Evolutionary conservation across 768 basidiomycete species (phyloP), one percentile per base, ranked within the genome.

Genomic region (Megacollybia marginata): DNA sequence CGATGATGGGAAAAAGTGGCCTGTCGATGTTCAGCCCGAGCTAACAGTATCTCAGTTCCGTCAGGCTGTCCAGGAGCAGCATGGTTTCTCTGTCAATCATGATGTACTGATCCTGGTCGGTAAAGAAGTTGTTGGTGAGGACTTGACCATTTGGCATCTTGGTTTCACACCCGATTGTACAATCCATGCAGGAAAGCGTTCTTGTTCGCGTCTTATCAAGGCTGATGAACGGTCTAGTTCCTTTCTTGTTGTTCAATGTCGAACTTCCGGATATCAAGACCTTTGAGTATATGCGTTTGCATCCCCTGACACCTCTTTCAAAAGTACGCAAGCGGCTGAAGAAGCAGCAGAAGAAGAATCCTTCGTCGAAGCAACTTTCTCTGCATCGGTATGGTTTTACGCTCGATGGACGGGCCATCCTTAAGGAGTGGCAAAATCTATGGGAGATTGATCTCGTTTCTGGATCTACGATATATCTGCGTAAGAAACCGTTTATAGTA

Each of bases 11-110:
- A 15, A 40, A 31, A 54, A 48, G 35, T 20, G 48, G 20, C 28
- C 18, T 9, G 47, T 55, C 7, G 15, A 23, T 4, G 45, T 36
- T 16, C 38, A 16, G 23, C 33, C 28, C 1, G n/a, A 33, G 19
- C 51, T 52, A 33, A 55, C 54, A 9, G 28, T 55, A 15, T 15
- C 9, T 15, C 46, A 52, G 13, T 55, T 55, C 35, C 31, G 51
- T 28, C 43, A 46, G 15, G 33, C 32, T 9, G 54, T 55, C 3
- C 18, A 20, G 16, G 18, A 2, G 16, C 51, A 48, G n/a, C 47
- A 55, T 33, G 23, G n/a, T 28, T 40, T 55, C 23, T 23, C 38
- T 20, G 11, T 52, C n/a, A 18, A 46, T 3, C 31, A 55, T 4
- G 12, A 42, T 35, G 52, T 52, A 11, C 28, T 55, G 9, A 49